Evolutionary conservation across 129 eudicot species (phyloP).

Genomic region (Calendula officinalis): DNA sequence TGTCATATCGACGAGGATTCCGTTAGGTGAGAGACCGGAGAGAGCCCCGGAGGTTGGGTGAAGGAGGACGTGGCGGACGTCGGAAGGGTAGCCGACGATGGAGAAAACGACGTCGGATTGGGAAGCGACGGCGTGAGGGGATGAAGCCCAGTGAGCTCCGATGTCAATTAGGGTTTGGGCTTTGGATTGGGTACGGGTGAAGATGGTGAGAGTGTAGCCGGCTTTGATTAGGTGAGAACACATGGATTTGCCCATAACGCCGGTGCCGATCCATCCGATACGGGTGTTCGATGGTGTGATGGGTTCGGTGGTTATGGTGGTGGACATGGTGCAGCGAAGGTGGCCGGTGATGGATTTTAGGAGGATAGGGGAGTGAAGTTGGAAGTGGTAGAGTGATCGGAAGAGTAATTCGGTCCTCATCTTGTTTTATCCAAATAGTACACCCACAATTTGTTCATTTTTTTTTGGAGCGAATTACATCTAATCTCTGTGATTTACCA

Average conservation of each 20-base stretch:
- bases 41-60: constrained; percentile 76
- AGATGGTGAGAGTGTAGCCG: constrained; percentile 86
- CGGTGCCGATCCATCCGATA: constrained; percentile 97
- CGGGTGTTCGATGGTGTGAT: constrained; percentile 64
- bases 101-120: constrained; percentile 95
- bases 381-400: constrained; percentile 27
- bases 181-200: constrained; percentile 94
- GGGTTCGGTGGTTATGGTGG: constrained; percentile 35
- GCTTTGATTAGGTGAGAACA: constrained; percentile 82
- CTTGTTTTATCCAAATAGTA: not conserved
- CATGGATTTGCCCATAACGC: constrained; percentile 97
- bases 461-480: too few relatives aligned
- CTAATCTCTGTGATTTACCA: too few relatives aligned
- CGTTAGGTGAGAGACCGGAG: constrained; percentile 51
- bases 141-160: constrained; percentile 73
- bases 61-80: constrained; percentile 89
- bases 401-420: constrained; percentile 28
- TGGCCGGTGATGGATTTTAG: constrained; percentile 18
- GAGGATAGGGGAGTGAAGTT: constrained; percentile 14
- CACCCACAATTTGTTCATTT: too few relatives aligned
- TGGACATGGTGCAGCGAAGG: constrained; percentile 53
- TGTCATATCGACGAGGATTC: constrained; percentile 82
- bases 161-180: constrained; percentile 59
- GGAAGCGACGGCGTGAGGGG: constrained; percentile 73
- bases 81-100: constrained; percentile 98